Base-by-base conservation (phyloP, 2,329 filamentous ascomycete genomes). In the Coniochaeta sp. region DNA sequence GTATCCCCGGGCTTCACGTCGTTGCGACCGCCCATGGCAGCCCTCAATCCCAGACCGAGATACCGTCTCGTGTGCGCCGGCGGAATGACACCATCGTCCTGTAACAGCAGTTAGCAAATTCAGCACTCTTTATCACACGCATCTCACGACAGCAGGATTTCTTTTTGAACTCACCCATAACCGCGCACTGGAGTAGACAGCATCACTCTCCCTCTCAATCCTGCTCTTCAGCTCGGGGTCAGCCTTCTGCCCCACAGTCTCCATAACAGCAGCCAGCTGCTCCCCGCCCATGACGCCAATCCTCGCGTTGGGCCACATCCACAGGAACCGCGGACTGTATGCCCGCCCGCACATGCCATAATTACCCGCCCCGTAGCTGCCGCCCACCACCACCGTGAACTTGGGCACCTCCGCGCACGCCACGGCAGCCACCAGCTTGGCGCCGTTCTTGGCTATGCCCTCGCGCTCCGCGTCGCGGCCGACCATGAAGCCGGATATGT, bases 401-500 rank as follows among this genome's bases (percentile, higher is more conserved):
- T 99, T 98, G 66, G 95, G 93, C 47, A 98, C 93, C 66, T 95
- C 86, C 4, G 93, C 93, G 71, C 93, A 97, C 9, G 92, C 91
- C 12, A 98, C 95, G 8, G 93, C 95, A 2, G 92, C 96, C 31
- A 98, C 95, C 19, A 99, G 85, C 77, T 99, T 98, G 6, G 95
- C 95, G 44, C 95, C 95, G 70, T 98, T 96, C 81, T 98, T 98
- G 59, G 95, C 95, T 67, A 99, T 98, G 14, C 95, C 95, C 58
- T 93, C 93, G 59, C 89, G 89, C 76, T 99, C 95, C 0, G 93
- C 92, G 68, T 95, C 91, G 19, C 86, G 84, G 50, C 95, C 95
- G 34, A 99, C 95, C 95, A 99, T 99, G 83, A 99, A 99, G 50
- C 95, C 95, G 6, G 88, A 89, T 71, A 99, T 98, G 74, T 99